phyloP scores from a whole-genome alignment of 2,329 filamentous ascomycete species.

The Alternaria angustiovoidea region DNA sequence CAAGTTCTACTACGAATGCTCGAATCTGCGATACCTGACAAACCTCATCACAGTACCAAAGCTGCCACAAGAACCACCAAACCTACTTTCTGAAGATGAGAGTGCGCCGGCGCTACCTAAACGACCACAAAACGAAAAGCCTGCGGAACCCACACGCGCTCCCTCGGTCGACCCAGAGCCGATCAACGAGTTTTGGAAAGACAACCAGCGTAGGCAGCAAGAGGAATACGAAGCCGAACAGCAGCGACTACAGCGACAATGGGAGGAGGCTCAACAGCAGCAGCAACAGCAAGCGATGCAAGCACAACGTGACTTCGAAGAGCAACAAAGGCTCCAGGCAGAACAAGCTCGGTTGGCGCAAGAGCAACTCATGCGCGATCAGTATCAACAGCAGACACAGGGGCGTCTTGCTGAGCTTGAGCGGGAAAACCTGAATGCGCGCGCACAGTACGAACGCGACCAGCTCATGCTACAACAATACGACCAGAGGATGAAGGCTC shows the following conservation, averaged over 20 bases:
- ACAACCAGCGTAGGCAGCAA: slow-evolving; percentile 88
- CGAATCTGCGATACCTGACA: slow-evolving; percentile 94
- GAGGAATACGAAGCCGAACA: slow-evolving; percentile 96
- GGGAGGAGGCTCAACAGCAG: slow-evolving; percentile 78
- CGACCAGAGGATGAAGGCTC: slow-evolving; percentile 87
- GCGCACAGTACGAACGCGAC: slow-evolving; percentile 95
- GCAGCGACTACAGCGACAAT: slow-evolving; percentile 83
- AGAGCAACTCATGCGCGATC: slow-evolving; percentile 86
- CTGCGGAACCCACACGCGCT: slow-evolving; percentile 63
- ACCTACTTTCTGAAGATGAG: slow-evolving; percentile 81
- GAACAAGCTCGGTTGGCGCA: slow-evolving; percentile 93
- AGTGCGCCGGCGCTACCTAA: slow-evolving; percentile 82
- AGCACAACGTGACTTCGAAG: slow-evolving; percentile 93
- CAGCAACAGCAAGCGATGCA: slow-evolving; percentile 85
- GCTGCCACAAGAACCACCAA: slow-evolving; percentile 91
- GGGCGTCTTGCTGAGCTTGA: slow-evolving; percentile 95
- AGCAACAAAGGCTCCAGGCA: slow-evolving; percentile 85
- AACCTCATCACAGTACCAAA: slow-evolving; percentile 97
- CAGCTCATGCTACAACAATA: slow-evolving; percentile 98
- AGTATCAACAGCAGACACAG: slow-evolving; percentile 92
- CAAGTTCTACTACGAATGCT: slow-evolving; percentile 99
- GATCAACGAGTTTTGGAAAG: slow-evolving; percentile 98
- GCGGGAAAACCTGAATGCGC: slow-evolving; percentile 90
- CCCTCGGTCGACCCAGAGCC: slow-evolving; percentile 86
- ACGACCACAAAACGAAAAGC: slow-evolving; percentile 73